Conservation (phyloP, 352 stramenopile species). For the Pseudoperonospora humuli region DNA sequence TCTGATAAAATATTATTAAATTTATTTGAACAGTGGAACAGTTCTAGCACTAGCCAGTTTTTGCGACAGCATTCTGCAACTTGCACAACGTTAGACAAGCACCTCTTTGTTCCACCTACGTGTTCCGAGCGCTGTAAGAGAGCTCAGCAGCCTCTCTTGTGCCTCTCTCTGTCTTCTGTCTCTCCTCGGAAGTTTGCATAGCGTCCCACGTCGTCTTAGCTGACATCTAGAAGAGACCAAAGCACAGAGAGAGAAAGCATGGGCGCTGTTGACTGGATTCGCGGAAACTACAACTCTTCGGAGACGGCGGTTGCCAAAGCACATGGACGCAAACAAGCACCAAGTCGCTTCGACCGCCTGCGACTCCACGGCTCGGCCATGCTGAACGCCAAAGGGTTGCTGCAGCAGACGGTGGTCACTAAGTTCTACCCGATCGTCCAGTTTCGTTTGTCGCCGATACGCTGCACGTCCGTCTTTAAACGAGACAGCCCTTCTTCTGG, state of each 20-base stretch:
- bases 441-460: constrained; percentile 26
- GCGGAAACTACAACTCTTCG: constrained; percentile 9
- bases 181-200: constrained; percentile 3
- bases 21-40: neutral
- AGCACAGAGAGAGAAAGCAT: constrained; percentile 27
- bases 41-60: neutral
- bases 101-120: neutral
- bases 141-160: neutral
- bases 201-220: neutral
- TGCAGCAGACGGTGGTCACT: constrained; percentile 39
- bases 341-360: constrained; percentile 24
- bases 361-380: constrained; percentile 34
- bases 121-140: neutral
- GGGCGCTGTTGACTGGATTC: constrained; percentile 32
- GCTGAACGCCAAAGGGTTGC: constrained; percentile 34
- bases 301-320: constrained; percentile 1
- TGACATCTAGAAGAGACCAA: constrained; percentile 12
- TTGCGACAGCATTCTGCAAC: neutral
- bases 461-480: constrained; percentile 26
- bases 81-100: neutral
- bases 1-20: no score
- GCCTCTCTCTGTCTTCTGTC: constrained; percentile 16
- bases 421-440: constrained; percentile 43
- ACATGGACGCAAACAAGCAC: constrained; percentile 1
- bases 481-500: constrained; percentile 2